Evolutionary conservation across 225 moss, liverwort and hornwort species (phyloP).

Genomic region (Bryoerythrophyllum caledonicum): DNA sequence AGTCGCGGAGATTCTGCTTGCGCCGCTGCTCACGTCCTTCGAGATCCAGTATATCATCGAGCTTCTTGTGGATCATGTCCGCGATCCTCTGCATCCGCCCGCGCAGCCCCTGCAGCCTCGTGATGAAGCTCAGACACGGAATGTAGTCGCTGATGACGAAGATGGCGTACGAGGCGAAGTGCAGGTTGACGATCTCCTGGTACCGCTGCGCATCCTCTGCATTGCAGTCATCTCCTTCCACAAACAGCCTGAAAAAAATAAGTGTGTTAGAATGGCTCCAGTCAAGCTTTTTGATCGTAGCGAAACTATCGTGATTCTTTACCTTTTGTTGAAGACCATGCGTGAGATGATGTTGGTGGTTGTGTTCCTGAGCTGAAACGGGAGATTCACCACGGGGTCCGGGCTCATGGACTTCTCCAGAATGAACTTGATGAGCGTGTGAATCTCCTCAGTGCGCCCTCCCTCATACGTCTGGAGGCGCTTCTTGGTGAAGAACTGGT

Average conservation of each 20-base stretch:
- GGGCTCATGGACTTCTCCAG: conserved; percentile 11
- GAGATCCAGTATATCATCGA: conserved; percentile 43
- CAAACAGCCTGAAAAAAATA: conserved; percentile 32
- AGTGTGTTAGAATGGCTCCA: too few relatives aligned
- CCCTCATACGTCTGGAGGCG: conserved; percentile 38
- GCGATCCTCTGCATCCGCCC: conserved; percentile 36
- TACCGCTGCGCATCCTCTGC: conserved; percentile 42
- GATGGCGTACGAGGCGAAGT: conserved; percentile 38
- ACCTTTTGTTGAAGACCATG: conserved; percentile 61
- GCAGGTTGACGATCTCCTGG: conserved; percentile 34
- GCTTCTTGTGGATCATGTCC: conserved; percentile 24
- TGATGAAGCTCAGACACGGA: conserved; percentile 34
- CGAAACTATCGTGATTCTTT: not conserved
- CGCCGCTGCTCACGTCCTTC: conserved; percentile 30
- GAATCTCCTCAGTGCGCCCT: conserved; percentile 44
- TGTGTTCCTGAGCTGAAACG: conserved; percentile 33
- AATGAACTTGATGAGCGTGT: conserved; percentile 28
- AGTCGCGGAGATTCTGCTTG: not conserved
- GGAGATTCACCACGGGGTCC: conserved; percentile 30
- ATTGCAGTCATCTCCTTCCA: conserved; percentile 27
- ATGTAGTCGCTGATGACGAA: conserved; percentile 49
- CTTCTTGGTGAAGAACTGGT: conserved; percentile 50
- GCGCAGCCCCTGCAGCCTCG: conserved; percentile 27
- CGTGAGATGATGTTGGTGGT: conserved; percentile 53
- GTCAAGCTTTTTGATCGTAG: too few relatives aligned